These are phyloP conservation scores for Phytophthora podocarpi DNA, from an alignment of 352 stramenopile species.

Conservation along the genomic window DNA sequence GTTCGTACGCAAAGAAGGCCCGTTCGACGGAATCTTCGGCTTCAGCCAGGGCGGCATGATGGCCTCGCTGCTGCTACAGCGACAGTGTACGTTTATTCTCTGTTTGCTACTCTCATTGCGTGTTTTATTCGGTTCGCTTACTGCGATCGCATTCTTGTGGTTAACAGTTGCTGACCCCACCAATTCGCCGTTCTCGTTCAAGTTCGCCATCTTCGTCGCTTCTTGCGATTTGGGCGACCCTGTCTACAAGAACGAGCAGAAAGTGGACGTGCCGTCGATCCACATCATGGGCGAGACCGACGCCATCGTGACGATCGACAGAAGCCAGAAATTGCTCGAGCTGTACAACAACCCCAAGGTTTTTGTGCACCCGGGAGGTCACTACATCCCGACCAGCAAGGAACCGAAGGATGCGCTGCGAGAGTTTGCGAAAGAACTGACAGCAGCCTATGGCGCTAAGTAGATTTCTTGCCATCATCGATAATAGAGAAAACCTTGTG, in stretches of 20 bases:
- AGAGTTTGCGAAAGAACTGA: conserved; percentile 60
- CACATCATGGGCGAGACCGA: conserved; percentile 83
- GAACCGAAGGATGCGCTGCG: conserved; percentile 77
- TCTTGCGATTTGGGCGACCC: conserved; percentile 40
- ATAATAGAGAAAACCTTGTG: conserved; percentile 7
- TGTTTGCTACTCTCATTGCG: background rate
- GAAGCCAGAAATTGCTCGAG: conserved; percentile 51
- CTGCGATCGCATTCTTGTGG: no score
- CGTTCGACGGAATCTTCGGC: conserved; percentile 82
- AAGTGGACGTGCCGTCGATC: conserved; percentile 65
- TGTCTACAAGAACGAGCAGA: conserved; percentile 35
- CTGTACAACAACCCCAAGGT: conserved; percentile 59
- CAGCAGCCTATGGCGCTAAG: conserved; percentile 7
- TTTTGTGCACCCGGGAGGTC: conserved; percentile 63
- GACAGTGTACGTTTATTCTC: conserved; percentile 45
- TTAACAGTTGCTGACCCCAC: conserved; percentile 36
- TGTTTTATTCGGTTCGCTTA: background rate
- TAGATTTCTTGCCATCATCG: background rate
- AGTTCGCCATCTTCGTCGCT: conserved; percentile 75
- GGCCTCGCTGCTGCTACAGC: conserved; percentile 61
- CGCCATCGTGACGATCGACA: conserved; percentile 56
- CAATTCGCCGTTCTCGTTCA: conserved; percentile 60
- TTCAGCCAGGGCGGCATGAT: conserved; percentile 84
- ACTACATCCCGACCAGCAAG: conserved; percentile 87
- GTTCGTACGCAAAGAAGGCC: conserved; percentile 69